Base-by-base conservation (phyloP, 169 alveolate genomes). In the Cryptosporidium ubiquitum region DNA sequence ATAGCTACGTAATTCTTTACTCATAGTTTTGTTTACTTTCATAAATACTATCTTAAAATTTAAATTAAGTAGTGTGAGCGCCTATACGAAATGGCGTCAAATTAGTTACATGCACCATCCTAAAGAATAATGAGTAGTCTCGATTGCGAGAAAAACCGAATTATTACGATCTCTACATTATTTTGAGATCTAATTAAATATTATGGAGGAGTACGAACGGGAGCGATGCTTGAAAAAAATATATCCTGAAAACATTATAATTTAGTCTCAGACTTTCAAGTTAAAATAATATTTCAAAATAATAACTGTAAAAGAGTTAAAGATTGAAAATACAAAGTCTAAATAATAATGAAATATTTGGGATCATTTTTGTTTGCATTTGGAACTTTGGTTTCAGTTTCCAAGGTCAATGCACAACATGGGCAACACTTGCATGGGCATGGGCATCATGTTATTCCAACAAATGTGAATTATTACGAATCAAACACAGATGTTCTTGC, bases 401-500 rank as follows among this genome's bases (percentile, higher is more conserved):
- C 31, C 23, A 79, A 61, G 18, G 75, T 42, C 33, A 42, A 47
- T 42, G 89, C 89, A 20, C 75, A 61, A 33, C 89, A 79, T 44
- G 79, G 69, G 12, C 89, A 79, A 10, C 71, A 64, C 39, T 64
- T 64, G 71, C 71, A 64, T 64, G 71, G 71, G 31, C 85, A 73
- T 58, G 71, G 70, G 2, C 85, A 73, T 31, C 79, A 79, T 31
- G 79, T 79, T 31, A n/a, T 44, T n/a, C 89, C 89, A 44, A 79
- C 89, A 61, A 64, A 79, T 58, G 44, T 79, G 5, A 79, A 79
- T 20, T 79, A 79, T 79, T 79, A 79, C 16, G 89, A 79, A 64
- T 79, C 89, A 14, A 79, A 79, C 31, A 79, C 89, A n/a, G 89
- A 79, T 42, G 79, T 79, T 5, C 40, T 79, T 23, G 79, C 89